Evolutionary conservation across 2,329 filamentous ascomycete species (phyloP).

Genomic region (Arthrobotrys entomopaga): DNA sequence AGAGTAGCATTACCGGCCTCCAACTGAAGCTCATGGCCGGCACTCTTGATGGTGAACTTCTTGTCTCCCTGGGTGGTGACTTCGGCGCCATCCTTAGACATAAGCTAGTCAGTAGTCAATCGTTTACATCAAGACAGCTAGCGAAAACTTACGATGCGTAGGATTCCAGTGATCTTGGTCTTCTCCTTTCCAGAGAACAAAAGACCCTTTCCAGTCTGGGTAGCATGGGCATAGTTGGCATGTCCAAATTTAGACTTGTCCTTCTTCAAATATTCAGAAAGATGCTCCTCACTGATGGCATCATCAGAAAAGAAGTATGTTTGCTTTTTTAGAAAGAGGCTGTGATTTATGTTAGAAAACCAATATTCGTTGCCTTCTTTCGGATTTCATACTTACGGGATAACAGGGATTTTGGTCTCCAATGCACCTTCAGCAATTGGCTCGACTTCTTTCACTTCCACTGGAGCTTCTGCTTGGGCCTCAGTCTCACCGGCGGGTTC

Average conservation of each 20-base stretch:
- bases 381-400: slow-evolving; percentile 35
- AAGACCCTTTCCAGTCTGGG: slow-evolving; percentile 93
- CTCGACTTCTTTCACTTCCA: slow-evolving; percentile 47
- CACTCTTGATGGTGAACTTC: slow-evolving; percentile 82
- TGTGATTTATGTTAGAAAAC: slow-evolving; percentile 61
- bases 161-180: slow-evolving; percentile 79
- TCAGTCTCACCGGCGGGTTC: slow-evolving; percentile 61
- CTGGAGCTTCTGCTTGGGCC: slow-evolving; percentile 64
- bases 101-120: background rate
- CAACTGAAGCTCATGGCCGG: slow-evolving; percentile 94
- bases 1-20: slow-evolving; percentile 79
- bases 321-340: slow-evolving; percentile 85
- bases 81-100: slow-evolving; percentile 72
- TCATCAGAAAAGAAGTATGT: slow-evolving; percentile 88
- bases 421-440: slow-evolving; percentile 61
- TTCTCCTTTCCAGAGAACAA: slow-evolving; percentile 94
- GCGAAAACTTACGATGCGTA: slow-evolving; percentile 78
- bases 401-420: slow-evolving; percentile 44
- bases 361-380: background rate
- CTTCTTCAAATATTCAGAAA: slow-evolving; percentile 81
- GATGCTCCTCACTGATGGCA: slow-evolving; percentile 76
- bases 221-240: slow-evolving; percentile 78
- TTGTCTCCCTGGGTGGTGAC: slow-evolving; percentile 77
- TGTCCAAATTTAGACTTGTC: slow-evolving; percentile 87
- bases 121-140: slow-evolving; percentile 21